A percentile compares a stretch with the other conserved stretches of the same genome.
Conservation (phyloP, 805 yeast species). For the Wickerhamiella lipophila region DNA sequence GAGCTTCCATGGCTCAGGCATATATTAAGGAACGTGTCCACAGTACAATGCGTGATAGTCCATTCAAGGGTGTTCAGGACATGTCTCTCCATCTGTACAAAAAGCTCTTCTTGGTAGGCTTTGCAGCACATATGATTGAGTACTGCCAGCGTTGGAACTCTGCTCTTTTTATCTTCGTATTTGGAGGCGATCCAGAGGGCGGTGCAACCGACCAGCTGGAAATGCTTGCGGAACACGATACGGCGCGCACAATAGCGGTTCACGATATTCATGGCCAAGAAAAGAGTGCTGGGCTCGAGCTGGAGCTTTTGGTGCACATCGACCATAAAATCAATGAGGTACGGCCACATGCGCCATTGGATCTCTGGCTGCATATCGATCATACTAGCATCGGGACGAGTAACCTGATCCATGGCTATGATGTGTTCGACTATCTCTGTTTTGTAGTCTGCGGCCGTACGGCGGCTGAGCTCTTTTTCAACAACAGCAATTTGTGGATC, state of each 20-base stretch:
- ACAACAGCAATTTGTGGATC: slow-evolving; percentile 13
- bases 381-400: slow-evolving; percentile 44
- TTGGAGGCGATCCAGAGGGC: slow-evolving; percentile 85
- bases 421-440: slow-evolving; percentile 29
- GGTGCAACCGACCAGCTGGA: slow-evolving; percentile 80
- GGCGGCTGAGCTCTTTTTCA: slow-evolving; percentile 19
- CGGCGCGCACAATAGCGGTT: slow-evolving; percentile 84
- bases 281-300: slow-evolving; percentile 59
- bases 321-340: slow-evolving; percentile 61
- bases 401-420: slow-evolving; percentile 25
- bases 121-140: slow-evolving; percentile 56
- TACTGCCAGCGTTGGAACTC: slow-evolving; percentile 60
- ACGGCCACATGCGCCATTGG: slow-evolving; percentile 53
- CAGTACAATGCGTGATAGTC: slow-evolving; percentile 51
- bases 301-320: slow-evolving; percentile 47
- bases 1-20: slow-evolving; percentile 20
- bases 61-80: slow-evolving; percentile 55
- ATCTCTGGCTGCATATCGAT: slow-evolving; percentile 80
- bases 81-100: slow-evolving; percentile 62
- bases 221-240: slow-evolving; percentile 69
- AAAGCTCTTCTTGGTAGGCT: slow-evolving; percentile 45
- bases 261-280: slow-evolving; percentile 55
- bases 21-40: slow-evolving; percentile 32
- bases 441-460: slow-evolving; percentile 27
- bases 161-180: slow-evolving; percentile 56